Base-by-base conservation (phyloP, 345 rosid genomes). In the Arabidopsis suecica region DNA sequence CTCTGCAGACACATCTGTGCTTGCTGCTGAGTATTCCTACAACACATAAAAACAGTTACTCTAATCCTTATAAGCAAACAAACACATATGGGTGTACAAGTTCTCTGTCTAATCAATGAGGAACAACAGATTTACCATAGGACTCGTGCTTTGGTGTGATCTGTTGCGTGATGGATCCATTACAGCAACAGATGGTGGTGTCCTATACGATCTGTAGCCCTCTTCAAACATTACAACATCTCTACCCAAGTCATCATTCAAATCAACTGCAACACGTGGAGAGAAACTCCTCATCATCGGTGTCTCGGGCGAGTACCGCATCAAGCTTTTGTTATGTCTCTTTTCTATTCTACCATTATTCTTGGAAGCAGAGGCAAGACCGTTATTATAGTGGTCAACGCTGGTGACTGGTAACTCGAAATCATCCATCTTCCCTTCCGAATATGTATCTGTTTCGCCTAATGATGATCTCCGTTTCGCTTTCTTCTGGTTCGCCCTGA, bases 401-500 rank as follows among this genome's bases (percentile, higher is more conserved):
- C 72, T 75, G 12, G 65, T 72, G n/a, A 83, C 42, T 0, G 94
- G 89, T n/a, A 69, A 79, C 67, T 85, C 91, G 34, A 76, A 82
- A 65, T 89, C 97, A 73, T 92, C 97, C 32, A 78, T 82, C 73
- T 83, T 88, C 41, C 90, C 88, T 80, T 93, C 97, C 76, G 87
- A 82, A 69, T 81, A 83, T 28, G 80, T 44, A 59, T 88, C 98
- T 48, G 83, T 65, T 68, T 92, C 94, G 45, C 79, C 94, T 11
- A 80, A 47, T 1, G 87, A 62, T 9, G 70, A 65, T 81, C 87
- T 89, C 82, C 85, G 82, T 65, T 89, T 91, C 32, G 88, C 85
- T 78, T 88, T 93, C 89, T 89, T 95, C 44, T 88, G 80, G 81
- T 81, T 88, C 20, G 98, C 99, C 57, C 99, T 82, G 22, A 89